phyloP scores from a whole-genome alignment of 1,284 basidiomycete genomes.

The Tilletia indica region DNA sequence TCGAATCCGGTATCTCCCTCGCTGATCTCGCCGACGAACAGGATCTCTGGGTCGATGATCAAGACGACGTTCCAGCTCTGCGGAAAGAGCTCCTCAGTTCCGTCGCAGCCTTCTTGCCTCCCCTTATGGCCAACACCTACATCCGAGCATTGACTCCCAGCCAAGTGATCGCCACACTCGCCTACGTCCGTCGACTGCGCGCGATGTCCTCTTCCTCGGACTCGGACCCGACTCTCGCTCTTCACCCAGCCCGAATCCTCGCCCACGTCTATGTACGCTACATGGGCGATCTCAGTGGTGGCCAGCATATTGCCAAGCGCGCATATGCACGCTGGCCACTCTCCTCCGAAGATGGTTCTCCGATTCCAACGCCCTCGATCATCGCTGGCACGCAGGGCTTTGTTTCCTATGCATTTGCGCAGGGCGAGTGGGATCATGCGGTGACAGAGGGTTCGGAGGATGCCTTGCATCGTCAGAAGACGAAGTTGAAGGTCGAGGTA shows the following conservation, averaged over 20 bases:
- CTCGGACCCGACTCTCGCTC: constrained; percentile 57
- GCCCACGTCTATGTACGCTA: constrained; percentile 80
- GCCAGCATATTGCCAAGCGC: constrained; percentile 69
- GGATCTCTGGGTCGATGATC: constrained; percentile 8
- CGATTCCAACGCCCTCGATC: constrained; percentile 58
- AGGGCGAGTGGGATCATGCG: constrained; percentile 66
- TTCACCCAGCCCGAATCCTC: constrained; percentile 65
- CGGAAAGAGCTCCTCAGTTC: neutral
- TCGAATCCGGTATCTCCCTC: constrained; percentile 25
- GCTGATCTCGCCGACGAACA: constrained; percentile 23
- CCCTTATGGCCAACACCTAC: constrained; percentile 18
- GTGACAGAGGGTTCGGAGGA: constrained; percentile 45
- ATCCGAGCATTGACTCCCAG: constrained; percentile 28
- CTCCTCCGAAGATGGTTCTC: constrained; percentile 63
- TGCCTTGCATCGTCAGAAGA: constrained; percentile 62
- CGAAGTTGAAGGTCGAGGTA: constrained; percentile 60
- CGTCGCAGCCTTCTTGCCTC: neutral
- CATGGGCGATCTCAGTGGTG: constrained; percentile 79
- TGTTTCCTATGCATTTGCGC: constrained; percentile 74
- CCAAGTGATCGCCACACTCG: constrained; percentile 26
- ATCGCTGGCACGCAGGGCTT: constrained; percentile 61
- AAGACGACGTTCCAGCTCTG: neutral
- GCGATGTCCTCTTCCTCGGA: neutral
- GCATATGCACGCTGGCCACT: constrained; percentile 56
- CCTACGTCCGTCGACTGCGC: constrained; percentile 28